Conservation (phyloP, 2,329 filamentous ascomycete genomes). For the Fusarium protoensiforme region DNA sequence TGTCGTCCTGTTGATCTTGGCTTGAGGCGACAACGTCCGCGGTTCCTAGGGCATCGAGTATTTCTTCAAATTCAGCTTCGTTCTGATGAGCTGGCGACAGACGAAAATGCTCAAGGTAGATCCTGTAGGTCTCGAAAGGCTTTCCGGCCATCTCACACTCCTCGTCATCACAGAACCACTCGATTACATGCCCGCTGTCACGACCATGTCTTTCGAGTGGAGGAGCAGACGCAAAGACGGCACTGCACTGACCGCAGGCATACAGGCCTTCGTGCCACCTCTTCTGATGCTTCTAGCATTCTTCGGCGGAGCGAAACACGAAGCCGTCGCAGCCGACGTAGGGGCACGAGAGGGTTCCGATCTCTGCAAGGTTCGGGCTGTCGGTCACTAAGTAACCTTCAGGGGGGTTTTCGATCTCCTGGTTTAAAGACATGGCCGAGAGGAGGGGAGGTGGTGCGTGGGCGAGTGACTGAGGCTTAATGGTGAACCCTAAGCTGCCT, state of each 20-base stretch:
- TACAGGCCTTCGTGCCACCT: slow-evolving; percentile 41
- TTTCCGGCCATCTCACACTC: slow-evolving; percentile 6
- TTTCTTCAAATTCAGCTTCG: neutral
- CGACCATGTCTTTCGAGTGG: slow-evolving; percentile 32
- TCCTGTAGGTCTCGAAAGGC: slow-evolving; percentile 1
- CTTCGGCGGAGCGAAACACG: slow-evolving; percentile 20
- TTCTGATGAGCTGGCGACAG: slow-evolving; percentile 6
- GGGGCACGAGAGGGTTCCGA: slow-evolving; percentile 33
- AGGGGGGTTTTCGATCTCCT: neutral
- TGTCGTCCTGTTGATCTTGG: neutral
- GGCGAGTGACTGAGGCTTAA: neutral
- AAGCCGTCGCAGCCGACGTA: slow-evolving; percentile 42
- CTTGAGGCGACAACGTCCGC: neutral
- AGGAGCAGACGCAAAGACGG: slow-evolving; percentile 35
- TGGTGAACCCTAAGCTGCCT: neutral
- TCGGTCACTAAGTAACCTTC: slow-evolving; percentile 19
- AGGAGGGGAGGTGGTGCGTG: neutral
- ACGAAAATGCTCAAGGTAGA: slow-evolving; percentile 13
- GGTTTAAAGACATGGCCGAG: neutral
- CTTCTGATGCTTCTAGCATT: slow-evolving; percentile 39
- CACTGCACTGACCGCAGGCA: slow-evolving; percentile 32
- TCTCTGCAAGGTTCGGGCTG: slow-evolving; percentile 25
- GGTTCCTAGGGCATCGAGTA: neutral
- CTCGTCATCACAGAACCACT: slow-evolving; percentile 17
- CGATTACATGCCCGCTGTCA: slow-evolving; percentile 10